phyloP scores from a whole-genome alignment of 169 alveolate genomes.

The Sarcocystis neurona region DNA sequence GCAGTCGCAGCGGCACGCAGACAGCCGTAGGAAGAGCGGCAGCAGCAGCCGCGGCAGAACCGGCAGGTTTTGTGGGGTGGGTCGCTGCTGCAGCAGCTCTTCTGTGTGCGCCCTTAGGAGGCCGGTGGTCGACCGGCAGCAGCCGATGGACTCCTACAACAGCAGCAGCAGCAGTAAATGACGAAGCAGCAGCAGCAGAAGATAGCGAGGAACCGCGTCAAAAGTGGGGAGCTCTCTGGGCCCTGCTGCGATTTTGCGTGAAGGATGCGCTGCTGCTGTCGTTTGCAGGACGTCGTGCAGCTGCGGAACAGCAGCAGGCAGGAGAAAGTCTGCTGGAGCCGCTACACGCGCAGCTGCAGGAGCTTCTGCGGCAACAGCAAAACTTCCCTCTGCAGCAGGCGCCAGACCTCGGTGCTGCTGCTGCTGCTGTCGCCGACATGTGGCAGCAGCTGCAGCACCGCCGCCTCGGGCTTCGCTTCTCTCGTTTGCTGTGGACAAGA shows the following conservation, averaged over 20 bases:
- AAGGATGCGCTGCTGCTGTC: too few relatives aligned
- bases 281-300: constrained; percentile 10
- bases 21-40: constrained; percentile 36
- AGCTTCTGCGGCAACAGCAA: constrained; percentile 44
- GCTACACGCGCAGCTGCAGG: constrained; percentile 25
- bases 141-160: too few relatives aligned
- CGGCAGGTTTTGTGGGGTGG: constrained; percentile 5
- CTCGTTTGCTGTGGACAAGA: constrained; percentile 18
- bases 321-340: not conserved
- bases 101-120: constrained; percentile 33
- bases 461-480: constrained; percentile 24
- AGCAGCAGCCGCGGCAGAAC: constrained; percentile 53
- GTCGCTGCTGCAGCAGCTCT: constrained; percentile 26
- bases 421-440: constrained; percentile 25
- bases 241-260: too few relatives aligned
- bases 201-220: too few relatives aligned
- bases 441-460: constrained; percentile 46
- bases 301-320: not conserved
- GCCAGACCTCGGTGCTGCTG: not conserved
- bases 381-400: not conserved
- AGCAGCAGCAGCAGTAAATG: not conserved
- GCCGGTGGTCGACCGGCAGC: too few relatives aligned
- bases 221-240: too few relatives aligned
- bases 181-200: not conserved
- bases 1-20: too few relatives aligned